Evolutionary conservation across 139 green algal species (phyloP), one percentile per base, ranked within the genome.

Genomic region (Coelastrella sp.): DNA sequence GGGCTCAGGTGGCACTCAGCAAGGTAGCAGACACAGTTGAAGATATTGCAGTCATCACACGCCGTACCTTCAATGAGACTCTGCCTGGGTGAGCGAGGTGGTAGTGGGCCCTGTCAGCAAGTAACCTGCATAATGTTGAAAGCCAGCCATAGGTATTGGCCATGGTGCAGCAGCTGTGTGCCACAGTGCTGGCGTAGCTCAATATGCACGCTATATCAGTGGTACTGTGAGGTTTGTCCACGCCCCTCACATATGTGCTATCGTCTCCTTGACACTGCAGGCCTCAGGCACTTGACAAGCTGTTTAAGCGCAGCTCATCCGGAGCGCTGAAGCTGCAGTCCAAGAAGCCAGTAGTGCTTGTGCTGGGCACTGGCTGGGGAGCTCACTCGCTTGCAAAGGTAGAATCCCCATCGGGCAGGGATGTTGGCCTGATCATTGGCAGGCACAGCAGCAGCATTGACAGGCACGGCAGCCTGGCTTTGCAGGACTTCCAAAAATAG

Each of bases 341-440:
- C 17, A 81, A 83, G 73, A 90, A 90, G 85, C 84, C 84, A 57
- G 84, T 88, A 10, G 72, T 83, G 85, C 58, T 89, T 58, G 85
- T 96, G 60, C 90, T 96, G 90, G 94, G 94, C 66, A 90, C 88
- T 27, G 94, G 94, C 10, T 96, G 94, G 94, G 94, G 79, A 19
- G 91, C 93, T 56, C 92, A 95, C 86, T 88, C 92, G 0, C 79
- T 93, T 6, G 78, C 90, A 76, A 96, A 95, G 93, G 91, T 93
- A 84, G 0, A 72, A 4, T 10, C 12, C 11, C 66, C 25, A 4
- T 76, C 11, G 63, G 10, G 80, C 20, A 20, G 11, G 5, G 20
- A 15, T 25, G 24, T 82, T 12, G 11, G 8, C 25, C 11, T 25
- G 22, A 83, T 25, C 49, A 65, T 22, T n/a, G 59, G 59, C 80